Conservation (phyloP, 805 yeast genomes). For the Lipomyces chichibuensis region DNA sequence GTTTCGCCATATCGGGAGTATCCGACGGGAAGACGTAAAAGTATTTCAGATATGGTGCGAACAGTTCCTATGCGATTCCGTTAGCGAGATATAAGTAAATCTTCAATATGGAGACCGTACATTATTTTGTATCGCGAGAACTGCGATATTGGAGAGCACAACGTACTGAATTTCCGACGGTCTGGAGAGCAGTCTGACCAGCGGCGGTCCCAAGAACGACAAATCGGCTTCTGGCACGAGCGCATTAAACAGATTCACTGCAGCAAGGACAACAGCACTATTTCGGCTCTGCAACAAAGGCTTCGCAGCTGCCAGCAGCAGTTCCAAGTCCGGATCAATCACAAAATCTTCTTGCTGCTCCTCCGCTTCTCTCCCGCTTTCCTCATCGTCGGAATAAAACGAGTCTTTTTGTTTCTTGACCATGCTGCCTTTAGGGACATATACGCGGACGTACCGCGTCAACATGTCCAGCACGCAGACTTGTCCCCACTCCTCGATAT, state of each 20-base stretch:
- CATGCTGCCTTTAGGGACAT: constrained; percentile 46
- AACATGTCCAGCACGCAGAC: constrained; percentile 60
- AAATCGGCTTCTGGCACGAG: constrained; percentile 62
- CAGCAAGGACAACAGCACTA: constrained; percentile 63
- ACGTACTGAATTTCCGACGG: constrained; percentile 45
- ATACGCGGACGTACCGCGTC: constrained; percentile 66
- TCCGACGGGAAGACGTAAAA: constrained; percentile 65
- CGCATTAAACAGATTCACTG: constrained; percentile 58
- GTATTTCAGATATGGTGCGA: constrained; percentile 40
- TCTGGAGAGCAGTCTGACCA: constrained; percentile 51
- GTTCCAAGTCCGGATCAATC: constrained; percentile 58
- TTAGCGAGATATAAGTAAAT: constrained; percentile 26
- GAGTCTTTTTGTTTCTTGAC: constrained; percentile 22
- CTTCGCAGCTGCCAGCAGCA: constrained; percentile 55
- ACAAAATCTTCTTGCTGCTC: constrained; percentile 42
- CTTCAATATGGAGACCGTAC: not conserved
- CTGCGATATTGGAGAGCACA: constrained; percentile 54
- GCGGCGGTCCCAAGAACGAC: constrained; percentile 53
- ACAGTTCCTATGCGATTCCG: constrained; percentile 40
- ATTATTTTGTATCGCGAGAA: constrained; percentile 37
- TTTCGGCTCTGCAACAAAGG: constrained; percentile 56
- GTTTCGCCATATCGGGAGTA: constrained; percentile 47
- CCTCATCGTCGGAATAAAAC: constrained; percentile 45
- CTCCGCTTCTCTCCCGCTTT: constrained; percentile 33
- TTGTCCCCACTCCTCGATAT: constrained; percentile 78